Evolutionary conservation across 1,284 basidiomycete species (phyloP).

Genomic region (Trichosporon asahii): DNA sequence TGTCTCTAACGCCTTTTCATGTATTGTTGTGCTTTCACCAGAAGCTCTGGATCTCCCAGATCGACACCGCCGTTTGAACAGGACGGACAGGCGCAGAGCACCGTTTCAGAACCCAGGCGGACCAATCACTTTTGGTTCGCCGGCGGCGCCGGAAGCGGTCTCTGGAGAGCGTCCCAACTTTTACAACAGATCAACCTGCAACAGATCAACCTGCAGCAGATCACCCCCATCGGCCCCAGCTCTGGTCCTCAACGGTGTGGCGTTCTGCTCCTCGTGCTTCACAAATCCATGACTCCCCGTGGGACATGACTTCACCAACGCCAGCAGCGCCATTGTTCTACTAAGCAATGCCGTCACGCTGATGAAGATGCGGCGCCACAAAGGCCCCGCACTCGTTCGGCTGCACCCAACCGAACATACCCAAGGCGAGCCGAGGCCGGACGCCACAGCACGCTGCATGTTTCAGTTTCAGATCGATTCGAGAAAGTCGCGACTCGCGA

Average conservation of each 20-base stretch:
- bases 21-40: background rate
- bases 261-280: background rate
- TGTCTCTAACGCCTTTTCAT: background rate
- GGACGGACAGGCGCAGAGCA: background rate
- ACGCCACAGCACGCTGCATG: background rate
- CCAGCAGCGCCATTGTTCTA: background rate
- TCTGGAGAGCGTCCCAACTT: background rate
- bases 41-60: background rate
- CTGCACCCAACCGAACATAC: too few relatives aligned
- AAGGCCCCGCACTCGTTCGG: background rate
- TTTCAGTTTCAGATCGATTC: background rate
- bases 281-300: background rate
- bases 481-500: too few relatives aligned
- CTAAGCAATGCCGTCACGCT: background rate
- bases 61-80: background rate
- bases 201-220: background rate
- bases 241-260: background rate
- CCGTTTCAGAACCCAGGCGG: background rate
- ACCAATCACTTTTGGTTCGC: background rate
- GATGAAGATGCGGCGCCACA: background rate
- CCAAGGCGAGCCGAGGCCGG: background rate
- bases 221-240: background rate
- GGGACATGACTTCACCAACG: background rate
- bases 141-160: background rate
- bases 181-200: too few relatives aligned